Evolutionary conservation across 2,329 filamentous ascomycete species (phyloP), one percentile per base, ranked within the genome.

Genomic region (Cadophora gregata): DNA sequence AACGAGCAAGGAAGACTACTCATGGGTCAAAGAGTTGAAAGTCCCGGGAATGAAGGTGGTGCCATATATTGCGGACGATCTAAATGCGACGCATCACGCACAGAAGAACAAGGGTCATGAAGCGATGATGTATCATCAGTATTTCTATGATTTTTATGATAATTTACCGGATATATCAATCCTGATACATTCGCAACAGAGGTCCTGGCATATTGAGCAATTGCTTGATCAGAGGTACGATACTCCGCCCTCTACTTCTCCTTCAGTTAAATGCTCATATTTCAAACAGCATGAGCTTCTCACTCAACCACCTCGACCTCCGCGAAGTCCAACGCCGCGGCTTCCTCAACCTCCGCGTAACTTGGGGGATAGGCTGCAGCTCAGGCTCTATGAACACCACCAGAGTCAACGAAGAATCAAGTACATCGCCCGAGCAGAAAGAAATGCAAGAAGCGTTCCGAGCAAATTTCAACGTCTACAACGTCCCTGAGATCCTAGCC

Each of bases 121-220:
- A 55, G 71, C 70, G 16, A 72, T 72, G 69, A 70, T 72, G 53
- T 74, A 74, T 51, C 72, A 70, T 72, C 87, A 88, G 58, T 88
- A 86, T 75, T 83, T 88, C 67, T 85, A 88, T 75, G 85, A 88
- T 71, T 82, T 86, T 73, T 89, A 89, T 75, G 80, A 87, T 59
- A 74, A 81, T 8, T 79, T 88, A 2, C 67, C 72, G 2, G 72
- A 73, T 62, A 65, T 74, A 16, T 71, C 70, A 4, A 73, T 74
- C 53, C 66, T 74, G 29, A 69, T 73, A 27, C 71, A 73, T 45
- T 82, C 85, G 2, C 86, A 88, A 66, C 70, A 82, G 81, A 45
- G 81, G 83, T 65, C 68, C 2, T 73, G 73, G 73, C 72, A 74
- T 53, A 66, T 72, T 4, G 71, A 73, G 21, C 48, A 66, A 16